Conservation (phyloP, 768 basidiomycete genomes). For the Tulasnella sp. region DNA sequence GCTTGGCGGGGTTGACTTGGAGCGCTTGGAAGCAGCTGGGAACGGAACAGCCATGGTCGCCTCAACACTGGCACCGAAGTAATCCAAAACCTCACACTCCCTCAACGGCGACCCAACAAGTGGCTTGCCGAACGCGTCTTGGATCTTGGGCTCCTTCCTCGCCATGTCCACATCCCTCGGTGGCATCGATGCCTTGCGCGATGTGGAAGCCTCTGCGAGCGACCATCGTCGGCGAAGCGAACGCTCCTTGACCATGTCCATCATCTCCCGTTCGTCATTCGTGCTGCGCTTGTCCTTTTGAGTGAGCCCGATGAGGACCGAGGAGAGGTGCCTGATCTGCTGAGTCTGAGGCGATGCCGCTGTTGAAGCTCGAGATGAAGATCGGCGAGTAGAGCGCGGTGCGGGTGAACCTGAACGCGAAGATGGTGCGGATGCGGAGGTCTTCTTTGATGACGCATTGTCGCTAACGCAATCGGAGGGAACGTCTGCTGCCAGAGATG, state of each 20-base stretch:
- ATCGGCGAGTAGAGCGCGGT: not conserved
- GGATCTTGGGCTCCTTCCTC: not conserved
- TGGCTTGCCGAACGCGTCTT: not conserved
- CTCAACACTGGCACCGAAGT: not conserved
- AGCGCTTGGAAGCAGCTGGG: slow-evolving; percentile 2
- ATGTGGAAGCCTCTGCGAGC: slow-evolving; percentile 12
- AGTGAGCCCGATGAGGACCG: slow-evolving; percentile 15
- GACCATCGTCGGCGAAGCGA: slow-evolving; percentile 17
- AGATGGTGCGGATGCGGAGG: not conserved
- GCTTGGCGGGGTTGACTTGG: slow-evolving; percentile 7
- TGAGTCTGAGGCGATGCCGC: slow-evolving; percentile 9
- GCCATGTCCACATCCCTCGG: not conserved
- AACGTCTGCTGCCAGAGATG: not conserved
- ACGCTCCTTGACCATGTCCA: slow-evolving; percentile 16
- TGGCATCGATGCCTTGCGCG: not conserved
- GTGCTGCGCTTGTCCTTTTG: slow-evolving; percentile 6
- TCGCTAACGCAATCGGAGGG: not conserved
- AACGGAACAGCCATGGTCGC: not conserved
- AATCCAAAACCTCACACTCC: not conserved
- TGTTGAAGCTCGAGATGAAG: slow-evolving; percentile 18
- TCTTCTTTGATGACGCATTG: not conserved
- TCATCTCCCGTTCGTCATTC: slow-evolving; percentile 18
- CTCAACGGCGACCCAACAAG: slow-evolving; percentile 1
- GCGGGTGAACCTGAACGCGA: not conserved
- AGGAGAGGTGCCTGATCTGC: slow-evolving; percentile 18